These are phyloP conservation scores for Pyricularia grisea DNA, from an alignment of 2,329 filamentous ascomycete species.

Conservation along the genomic window DNA sequence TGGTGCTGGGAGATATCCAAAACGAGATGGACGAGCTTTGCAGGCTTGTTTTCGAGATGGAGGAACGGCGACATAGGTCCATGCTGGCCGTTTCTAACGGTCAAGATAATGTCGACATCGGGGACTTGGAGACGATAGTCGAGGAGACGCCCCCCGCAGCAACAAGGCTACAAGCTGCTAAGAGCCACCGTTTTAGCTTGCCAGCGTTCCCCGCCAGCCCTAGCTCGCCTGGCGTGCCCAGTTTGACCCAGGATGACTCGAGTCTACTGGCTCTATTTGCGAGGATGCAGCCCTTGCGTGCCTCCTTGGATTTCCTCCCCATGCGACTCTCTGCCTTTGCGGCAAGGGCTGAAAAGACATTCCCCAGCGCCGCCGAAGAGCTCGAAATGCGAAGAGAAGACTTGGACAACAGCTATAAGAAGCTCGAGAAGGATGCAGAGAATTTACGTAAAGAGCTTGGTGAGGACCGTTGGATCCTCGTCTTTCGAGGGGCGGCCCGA, in stretches of 20 bases:
- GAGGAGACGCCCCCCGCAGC: constrained; percentile 63
- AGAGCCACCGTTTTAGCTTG: constrained; percentile 57
- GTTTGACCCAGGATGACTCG: constrained; percentile 68
- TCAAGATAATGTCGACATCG: constrained; percentile 62
- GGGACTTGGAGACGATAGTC: constrained; percentile 85
- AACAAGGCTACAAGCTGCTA: constrained; percentile 39
- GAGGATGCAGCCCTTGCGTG: constrained; percentile 86
- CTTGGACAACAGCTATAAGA: constrained; percentile 79
- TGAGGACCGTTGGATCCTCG: constrained; percentile 91
- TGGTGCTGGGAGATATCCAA: constrained; percentile 85
- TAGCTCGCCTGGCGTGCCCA: constrained; percentile 44
- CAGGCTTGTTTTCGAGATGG: constrained; percentile 90
- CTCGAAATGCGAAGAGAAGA: constrained; percentile 64
- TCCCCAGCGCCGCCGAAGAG: constrained; percentile 87
- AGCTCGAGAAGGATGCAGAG: constrained; percentile 83
- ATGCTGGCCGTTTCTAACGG: constrained; percentile 42
- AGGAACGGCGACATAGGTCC: constrained; percentile 82
- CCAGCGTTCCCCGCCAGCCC: constrained; percentile 55
- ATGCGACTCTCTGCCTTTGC: constrained; percentile 90
- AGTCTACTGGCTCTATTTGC: constrained; percentile 85
- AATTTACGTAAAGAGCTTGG: constrained; percentile 81
- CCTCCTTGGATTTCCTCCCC: constrained; percentile 88
- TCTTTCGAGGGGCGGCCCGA: constrained; percentile 85
- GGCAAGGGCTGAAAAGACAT: constrained; percentile 63
- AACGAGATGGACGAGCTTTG: constrained; percentile 56